Percentiles rank a stretch among this genome's conserved stretches.
Evolutionary conservation across 2,329 filamentous ascomycete species (phyloP).

Genomic region (Calonectria hawksworthii): DNA sequence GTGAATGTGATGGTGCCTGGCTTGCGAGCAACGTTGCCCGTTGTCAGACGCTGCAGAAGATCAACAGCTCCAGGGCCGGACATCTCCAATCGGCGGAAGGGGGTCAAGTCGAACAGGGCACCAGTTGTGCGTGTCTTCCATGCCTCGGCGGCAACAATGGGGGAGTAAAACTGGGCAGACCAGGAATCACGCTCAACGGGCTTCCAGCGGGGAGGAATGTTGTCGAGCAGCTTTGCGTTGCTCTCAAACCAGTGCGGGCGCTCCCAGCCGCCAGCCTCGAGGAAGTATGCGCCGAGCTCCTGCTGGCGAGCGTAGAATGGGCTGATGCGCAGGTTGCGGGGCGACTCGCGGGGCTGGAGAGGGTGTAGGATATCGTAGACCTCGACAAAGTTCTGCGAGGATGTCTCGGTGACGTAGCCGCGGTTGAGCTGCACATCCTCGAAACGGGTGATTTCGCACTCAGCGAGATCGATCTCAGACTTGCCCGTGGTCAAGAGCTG

Average conservation of each 20-base stretch:
- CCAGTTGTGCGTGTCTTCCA: conserved; percentile 75
- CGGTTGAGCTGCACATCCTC: conserved; percentile 71
- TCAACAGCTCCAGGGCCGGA: conserved; percentile 68
- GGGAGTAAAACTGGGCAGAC: conserved; percentile 70
- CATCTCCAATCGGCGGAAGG: conserved; percentile 70
- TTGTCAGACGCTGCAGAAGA: conserved; percentile 68
- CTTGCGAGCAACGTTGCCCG: conserved; percentile 61
- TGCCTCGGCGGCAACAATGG: conserved; percentile 71
- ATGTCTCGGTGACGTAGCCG: conserved; percentile 70
- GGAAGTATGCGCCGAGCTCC: conserved; percentile 70
- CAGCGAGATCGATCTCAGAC: conserved; percentile 69
- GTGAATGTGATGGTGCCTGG: conserved; percentile 68
- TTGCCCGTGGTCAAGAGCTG: conserved; percentile 69
- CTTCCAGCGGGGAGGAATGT: conserved; percentile 67
- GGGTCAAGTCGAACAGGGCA: conserved; percentile 74
- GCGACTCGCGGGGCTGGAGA: conserved; percentile 68
- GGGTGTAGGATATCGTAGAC: conserved; percentile 76
- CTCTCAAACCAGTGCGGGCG: conserved; percentile 73
- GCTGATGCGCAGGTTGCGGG: conserved; percentile 70
- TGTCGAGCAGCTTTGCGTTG: conserved; percentile 65
- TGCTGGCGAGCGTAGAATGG: conserved; percentile 69
- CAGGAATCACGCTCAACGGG: conserved; percentile 70
- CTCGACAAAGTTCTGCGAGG: conserved; percentile 73
- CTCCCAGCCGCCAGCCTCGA: conserved; percentile 73
- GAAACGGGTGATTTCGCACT: conserved; percentile 72